Conservation (phyloP, 139 green algal species). For the Raphidocelis subcapitata region DNA sequence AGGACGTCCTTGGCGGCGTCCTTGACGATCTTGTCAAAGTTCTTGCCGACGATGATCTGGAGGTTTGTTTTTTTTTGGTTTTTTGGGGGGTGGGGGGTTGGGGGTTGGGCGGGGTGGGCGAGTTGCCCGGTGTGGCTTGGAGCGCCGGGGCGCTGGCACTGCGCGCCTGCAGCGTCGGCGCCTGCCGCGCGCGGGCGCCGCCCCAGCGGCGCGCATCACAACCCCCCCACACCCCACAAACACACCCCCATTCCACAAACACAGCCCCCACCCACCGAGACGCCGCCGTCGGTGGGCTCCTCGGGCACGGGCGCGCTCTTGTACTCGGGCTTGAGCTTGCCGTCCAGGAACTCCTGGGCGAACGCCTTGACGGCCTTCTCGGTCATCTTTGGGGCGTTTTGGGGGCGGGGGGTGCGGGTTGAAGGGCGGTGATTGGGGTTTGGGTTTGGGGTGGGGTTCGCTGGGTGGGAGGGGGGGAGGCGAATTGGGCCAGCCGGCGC, state of each 20-base stretch:
- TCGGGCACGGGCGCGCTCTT: constrained; percentile 61
- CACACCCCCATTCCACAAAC: not conserved
- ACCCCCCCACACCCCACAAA: not conserved
- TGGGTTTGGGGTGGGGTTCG: too few species aligned
- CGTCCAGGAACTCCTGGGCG: constrained; percentile 51
- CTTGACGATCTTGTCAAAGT: constrained; percentile 63
- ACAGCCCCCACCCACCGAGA: not conserved
- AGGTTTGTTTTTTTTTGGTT: constrained; percentile 23
- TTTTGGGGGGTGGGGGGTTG: not conserved
- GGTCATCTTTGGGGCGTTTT: constrained; percentile 20
- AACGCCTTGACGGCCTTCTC: constrained; percentile 53
- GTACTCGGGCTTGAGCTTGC: constrained; percentile 47
- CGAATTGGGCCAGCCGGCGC: not conserved
- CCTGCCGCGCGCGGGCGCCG: not conserved
- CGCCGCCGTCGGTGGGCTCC: constrained; percentile 33
- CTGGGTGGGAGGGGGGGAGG: not conserved
- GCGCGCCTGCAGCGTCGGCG: too few species aligned
- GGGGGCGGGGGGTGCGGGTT: not conserved
- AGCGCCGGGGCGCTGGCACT: too few species aligned
- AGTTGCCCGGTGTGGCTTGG: too few species aligned
- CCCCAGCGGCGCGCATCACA: not conserved
- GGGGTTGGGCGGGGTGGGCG: not conserved
- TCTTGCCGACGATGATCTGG: constrained; percentile 73
- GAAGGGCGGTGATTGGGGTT: too few species aligned
- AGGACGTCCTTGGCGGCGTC: constrained; percentile 71